Evolutionary conservation across 2,329 filamentous ascomycete genomes (phyloP).

Genomic region (Neopestalotiopsis sp.): DNA sequence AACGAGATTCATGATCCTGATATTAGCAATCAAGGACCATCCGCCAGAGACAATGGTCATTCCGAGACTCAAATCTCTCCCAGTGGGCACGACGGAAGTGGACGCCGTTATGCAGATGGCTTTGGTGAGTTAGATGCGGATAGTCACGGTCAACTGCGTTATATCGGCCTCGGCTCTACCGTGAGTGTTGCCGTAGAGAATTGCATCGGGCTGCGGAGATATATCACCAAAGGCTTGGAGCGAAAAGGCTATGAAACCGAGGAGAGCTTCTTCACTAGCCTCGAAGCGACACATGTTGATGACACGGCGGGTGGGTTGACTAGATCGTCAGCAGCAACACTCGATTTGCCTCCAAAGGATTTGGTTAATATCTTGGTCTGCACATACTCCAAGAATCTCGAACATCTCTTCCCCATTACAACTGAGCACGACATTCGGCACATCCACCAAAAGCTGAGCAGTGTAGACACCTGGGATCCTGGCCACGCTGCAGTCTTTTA

Average conservation of each 20-base stretch:
- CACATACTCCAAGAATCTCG: not conserved
- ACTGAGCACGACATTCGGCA: not conserved
- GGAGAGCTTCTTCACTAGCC: constrained; percentile 4
- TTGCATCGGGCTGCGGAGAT: constrained; percentile 7
- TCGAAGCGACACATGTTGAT: not conserved
- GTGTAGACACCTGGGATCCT: not conserved
- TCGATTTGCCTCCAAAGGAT: not conserved
- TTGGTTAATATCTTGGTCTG: not conserved
- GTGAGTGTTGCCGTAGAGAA: constrained; percentile 10
- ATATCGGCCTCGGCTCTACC: constrained; percentile 3
- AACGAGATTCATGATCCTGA: not conserved
- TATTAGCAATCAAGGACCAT: not conserved
- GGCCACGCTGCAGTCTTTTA: constrained; percentile 5
- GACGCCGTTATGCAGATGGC: constrained; percentile 8
- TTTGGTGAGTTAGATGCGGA: constrained; percentile 11
- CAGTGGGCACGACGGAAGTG: not conserved
- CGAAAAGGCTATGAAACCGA: not conserved
- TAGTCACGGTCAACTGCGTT: constrained; percentile 2
- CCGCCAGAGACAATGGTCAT: not conserved
- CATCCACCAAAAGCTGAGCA: not conserved
- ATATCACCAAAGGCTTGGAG: constrained; percentile 2
- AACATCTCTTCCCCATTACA: not conserved
- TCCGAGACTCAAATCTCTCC: not conserved
- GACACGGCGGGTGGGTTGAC: not conserved
- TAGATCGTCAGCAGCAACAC: not conserved